Base-by-base conservation (phyloP, 2,329 filamentous ascomycete genomes). In the Colletotrichum coccodes region DNA sequence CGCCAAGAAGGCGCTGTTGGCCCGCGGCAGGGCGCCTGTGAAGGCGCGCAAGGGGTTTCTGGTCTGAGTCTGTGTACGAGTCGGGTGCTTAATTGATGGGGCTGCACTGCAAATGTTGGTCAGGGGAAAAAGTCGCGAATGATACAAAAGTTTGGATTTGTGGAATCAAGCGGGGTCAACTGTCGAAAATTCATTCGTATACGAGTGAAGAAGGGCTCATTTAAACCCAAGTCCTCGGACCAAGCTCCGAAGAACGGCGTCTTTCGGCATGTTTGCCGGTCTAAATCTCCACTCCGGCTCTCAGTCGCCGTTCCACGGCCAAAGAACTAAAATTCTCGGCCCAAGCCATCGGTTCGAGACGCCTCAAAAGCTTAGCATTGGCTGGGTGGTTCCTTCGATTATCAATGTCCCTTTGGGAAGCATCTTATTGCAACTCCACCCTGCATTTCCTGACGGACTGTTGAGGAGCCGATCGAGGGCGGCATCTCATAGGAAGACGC, bases 21-120 rank as follows among this genome's bases (percentile, higher is more conserved):
- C 74, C 72, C 82, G 88, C 71, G 80, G 80, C 42, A 79, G 86
- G 59, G 72, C 75, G 28, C 74, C 74, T 6, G 78, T 79, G 18
- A 79, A 79, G 52, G 59, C 59, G 30, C 78, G 74, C 67, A 80
- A 80, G 65, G 84, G 85, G 0, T 88, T 88, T 72, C 80, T 88
- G 59, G 76, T 81, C 3, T 67, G 71, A 44, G 60, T 36, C 34
- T 21, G 38, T 28, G 14, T 16, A 64, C n/a, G 28, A 57, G 1
- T 0, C 2, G 4, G 28, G 46, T 28, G 60, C 42, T 52, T 64
- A 57, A 67, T 67, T 34, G 42, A n/a, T 36, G 14, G 11, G 34
- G 40, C 18, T 30, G 21, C 26, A 38, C 28, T 36, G 16, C 16
- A 52, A 47, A 53, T 26, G 26, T 52, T 44, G 38, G 52, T n/a